Evolutionary conservation across 176 grass and related monocot species (phyloP).

Genomic region (Pontederia crassipes): DNA sequence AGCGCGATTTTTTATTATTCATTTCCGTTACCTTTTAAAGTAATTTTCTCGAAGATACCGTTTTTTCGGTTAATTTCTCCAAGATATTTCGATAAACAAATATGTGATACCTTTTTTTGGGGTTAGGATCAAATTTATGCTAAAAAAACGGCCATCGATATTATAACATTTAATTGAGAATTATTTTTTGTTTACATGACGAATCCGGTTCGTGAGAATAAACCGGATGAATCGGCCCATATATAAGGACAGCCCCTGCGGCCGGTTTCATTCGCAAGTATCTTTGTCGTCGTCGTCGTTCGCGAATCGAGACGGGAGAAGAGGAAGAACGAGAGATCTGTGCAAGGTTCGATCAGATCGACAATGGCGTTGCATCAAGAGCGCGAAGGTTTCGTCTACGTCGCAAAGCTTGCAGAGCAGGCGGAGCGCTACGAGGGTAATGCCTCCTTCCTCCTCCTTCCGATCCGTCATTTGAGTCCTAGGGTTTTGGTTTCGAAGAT

Average conservation of each 20-base stretch:
- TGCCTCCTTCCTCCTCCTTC: background rate
- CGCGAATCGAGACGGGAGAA: background rate
- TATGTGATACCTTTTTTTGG: too few relatives aligned
- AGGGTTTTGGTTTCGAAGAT: background rate
- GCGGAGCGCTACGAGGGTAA: slow-evolving; percentile 21
- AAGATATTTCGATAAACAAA: too few relatives aligned
- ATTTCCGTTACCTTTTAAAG: too few relatives aligned
- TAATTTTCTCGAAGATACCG: too few relatives aligned
- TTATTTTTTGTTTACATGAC: too few relatives aligned
- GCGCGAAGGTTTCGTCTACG: slow-evolving; percentile 12
- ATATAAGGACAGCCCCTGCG: background rate
- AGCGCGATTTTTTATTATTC: too few relatives aligned
- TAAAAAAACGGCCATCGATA: too few relatives aligned
- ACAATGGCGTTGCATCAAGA: slow-evolving; percentile 13
- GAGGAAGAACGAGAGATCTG: background rate
- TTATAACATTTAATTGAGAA: too few relatives aligned
- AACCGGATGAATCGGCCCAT: too few relatives aligned
- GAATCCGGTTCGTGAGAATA: too few relatives aligned
- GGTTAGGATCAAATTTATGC: too few relatives aligned
- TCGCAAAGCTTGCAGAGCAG: slow-evolving; percentile 19
- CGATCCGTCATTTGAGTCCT: background rate
- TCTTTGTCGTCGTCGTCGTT: background rate
- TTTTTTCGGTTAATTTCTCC: too few relatives aligned
- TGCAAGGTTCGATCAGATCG: background rate
- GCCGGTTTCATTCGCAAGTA: background rate